A percentile compares a stretch with the other conserved stretches of the same genome.
These are phyloP conservation scores for Akanthomyces dipterigenus DNA, from an alignment of 2,329 filamentous ascomycete genomes.

Conservation along the genomic window DNA sequence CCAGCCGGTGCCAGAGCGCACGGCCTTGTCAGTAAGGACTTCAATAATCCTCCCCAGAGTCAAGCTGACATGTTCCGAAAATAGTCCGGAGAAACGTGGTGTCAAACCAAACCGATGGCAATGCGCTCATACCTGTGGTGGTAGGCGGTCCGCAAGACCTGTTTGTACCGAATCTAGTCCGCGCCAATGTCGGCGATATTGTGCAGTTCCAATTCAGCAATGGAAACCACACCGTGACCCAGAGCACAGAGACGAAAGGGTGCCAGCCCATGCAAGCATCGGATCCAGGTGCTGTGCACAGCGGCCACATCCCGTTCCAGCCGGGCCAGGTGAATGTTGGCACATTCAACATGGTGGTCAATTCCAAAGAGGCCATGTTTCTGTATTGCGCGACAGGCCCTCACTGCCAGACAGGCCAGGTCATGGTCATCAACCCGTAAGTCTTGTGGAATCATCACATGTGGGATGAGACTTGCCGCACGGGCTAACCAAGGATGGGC, in stretches of 20 bases:
- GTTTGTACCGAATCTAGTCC: constrained; percentile 31
- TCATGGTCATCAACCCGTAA: constrained; percentile 44
- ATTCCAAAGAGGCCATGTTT: constrained; percentile 38
- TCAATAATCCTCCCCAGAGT: background rate
- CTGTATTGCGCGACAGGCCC: constrained; percentile 42
- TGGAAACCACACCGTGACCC: constrained; percentile 38
- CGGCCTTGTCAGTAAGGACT: background rate
- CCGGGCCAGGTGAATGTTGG: constrained; percentile 31
- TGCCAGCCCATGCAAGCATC: constrained; percentile 32
- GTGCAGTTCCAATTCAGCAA: constrained; percentile 38
- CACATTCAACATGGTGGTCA: constrained; percentile 41
- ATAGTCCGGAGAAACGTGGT: background rate
- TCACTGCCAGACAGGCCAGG: constrained; percentile 45
- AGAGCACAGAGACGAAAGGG: constrained; percentile 27
- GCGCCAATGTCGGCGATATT: constrained; percentile 29
- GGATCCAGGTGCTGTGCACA: constrained; percentile 28
- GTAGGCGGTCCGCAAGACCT: constrained; percentile 31
- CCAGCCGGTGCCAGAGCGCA: background rate
- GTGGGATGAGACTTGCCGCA: background rate
- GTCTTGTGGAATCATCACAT: constrained; percentile 8
- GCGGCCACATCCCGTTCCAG: constrained; percentile 33
- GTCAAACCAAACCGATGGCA: background rate
- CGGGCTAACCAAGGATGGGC: background rate
- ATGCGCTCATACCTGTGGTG: constrained; percentile 26
- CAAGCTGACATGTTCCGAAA: background rate